Evolutionary conservation across 306 rosid species (phyloP), one percentile per base, ranked within the genome.

Genomic region (Sindora glabra): DNA sequence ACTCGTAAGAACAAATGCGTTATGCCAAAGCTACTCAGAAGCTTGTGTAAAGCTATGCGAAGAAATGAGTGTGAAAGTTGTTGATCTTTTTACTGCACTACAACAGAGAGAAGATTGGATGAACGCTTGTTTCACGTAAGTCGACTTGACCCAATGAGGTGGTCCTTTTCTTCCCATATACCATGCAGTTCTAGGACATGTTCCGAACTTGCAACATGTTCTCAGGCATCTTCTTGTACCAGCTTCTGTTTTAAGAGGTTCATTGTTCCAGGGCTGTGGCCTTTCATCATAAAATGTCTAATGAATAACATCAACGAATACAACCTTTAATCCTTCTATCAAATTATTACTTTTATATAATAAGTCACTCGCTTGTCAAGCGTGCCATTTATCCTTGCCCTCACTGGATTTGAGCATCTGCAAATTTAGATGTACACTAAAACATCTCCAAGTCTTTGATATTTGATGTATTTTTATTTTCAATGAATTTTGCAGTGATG

Each of bases 1-100:
- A 77, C 64, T 88, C 50, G 82, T 91, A 59, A 77, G 98, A 79
- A 91, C 98, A 61, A 91, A 91, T 68, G 88, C 81, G 60, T 69
- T 91, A 74, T 91, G 96, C 77, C 33, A 52, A 62, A 79, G 65
- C 34, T 91, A 91, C 69, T 86, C 96, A 14, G 92, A 91, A 10
- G 98, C 92, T 53, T 85, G 96, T 81, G 24, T 77, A 59, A 70
- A 83, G 79, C 77, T 91, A 41, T 86, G 95, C 81, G 61, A 79
- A 55, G 95, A 88, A 78, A 74, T 80, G 69, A 88, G 70, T 52
- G 72, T 91, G 60, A 74, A 77, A 70, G 89, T 74, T 14, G 54
- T 91, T 48, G 98, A 91, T 81, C 91, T 91, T 52, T 91, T 83
- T 49, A 74, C 46, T 10, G 92, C 95, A 42, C 27, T 86, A 38